These are phyloP conservation scores for Bryoglossum gracile DNA, from an alignment of 495 filamentous ascomycete species.

Conservation along the genomic window DNA sequence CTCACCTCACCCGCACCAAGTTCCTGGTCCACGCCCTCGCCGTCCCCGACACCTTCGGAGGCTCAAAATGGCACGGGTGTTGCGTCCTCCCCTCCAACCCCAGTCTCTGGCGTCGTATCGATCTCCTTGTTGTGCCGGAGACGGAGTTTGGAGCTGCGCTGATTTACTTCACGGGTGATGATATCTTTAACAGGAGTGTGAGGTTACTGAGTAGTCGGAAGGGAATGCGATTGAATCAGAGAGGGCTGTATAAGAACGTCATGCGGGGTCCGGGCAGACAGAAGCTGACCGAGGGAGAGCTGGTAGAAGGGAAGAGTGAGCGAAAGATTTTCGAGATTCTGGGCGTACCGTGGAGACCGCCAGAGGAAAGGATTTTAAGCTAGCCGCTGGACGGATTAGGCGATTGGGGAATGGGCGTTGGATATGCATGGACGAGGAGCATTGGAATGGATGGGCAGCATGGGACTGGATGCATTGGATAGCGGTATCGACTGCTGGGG, in stretches of 20 bases:
- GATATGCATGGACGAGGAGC: no score
- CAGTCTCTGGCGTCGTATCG: constrained; percentile 76
- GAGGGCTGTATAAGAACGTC: constrained; percentile 71
- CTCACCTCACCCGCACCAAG: constrained; percentile 45
- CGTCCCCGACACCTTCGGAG: constrained; percentile 28
- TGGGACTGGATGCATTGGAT: no score
- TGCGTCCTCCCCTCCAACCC: constrained; percentile 49
- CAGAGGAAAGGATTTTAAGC: constrained; percentile 74
- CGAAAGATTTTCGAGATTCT: constrained; percentile 78
- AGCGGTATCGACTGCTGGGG: no score
- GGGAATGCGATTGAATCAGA: constrained; percentile 80
- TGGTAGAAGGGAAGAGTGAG: constrained; percentile 75
- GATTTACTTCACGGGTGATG: constrained; percentile 94
- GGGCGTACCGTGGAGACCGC: constrained; percentile 81
- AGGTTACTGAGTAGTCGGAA: constrained; percentile 76
- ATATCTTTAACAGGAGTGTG: constrained; percentile 92
- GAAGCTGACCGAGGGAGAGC: constrained; percentile 62
- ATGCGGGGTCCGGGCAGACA: constrained; percentile 31
- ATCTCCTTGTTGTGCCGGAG: constrained; percentile 79
- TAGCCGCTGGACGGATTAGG: no score
- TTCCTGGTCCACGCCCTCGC: constrained; percentile 51
- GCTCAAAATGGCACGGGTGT: constrained; percentile 80
- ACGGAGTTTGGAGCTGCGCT: constrained; percentile 79
- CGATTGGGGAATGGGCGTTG: no score
- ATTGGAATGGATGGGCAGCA: no score